phyloP scores from a whole-genome alignment of 768 basidiomycete genomes.

The Leccinum sublutescens region DNA sequence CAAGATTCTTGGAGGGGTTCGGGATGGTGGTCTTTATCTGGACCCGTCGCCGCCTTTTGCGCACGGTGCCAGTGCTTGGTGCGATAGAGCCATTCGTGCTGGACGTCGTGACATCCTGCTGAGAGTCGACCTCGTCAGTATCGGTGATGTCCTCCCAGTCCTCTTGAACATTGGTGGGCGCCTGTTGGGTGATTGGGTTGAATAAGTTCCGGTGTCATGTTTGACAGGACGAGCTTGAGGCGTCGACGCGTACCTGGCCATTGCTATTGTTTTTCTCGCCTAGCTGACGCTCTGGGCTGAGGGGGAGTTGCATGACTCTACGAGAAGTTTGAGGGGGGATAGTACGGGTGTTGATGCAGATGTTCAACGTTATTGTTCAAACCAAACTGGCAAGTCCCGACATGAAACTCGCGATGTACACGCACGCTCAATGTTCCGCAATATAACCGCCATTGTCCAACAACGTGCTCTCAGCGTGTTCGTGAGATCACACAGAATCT shows the following conservation, averaged over 20 bases:
- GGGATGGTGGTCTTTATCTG: conserved; percentile 21
- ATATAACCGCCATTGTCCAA: too few species aligned
- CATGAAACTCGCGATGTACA: too few species aligned
- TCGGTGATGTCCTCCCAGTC: conserved; percentile 27
- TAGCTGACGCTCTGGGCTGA: background rate
- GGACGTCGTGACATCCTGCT: conserved; percentile 4
- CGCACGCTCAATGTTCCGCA: too few species aligned
- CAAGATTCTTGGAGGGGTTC: conserved; percentile 17
- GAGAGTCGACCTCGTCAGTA: conserved; percentile 10
- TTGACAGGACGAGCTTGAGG: background rate
- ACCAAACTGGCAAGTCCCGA: too few species aligned
- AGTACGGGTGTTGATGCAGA: too few species aligned
- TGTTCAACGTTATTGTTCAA: too few species aligned
- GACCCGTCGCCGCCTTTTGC: conserved; percentile 30
- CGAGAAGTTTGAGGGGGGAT: too few species aligned
- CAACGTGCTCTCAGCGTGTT: too few species aligned
- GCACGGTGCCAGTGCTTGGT: conserved; percentile 7
- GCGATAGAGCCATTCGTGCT: conserved; percentile 7
- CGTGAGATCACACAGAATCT: too few species aligned
- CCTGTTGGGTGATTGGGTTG: background rate
- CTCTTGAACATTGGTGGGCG: conserved; percentile 1
- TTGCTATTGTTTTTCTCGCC: background rate
- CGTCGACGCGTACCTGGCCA: conserved; percentile 10
- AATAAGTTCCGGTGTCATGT: background rate
- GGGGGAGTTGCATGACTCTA: conserved; percentile 14